Evolutionary conservation across 495 filamentous ascomycete genomes (phyloP).

Genomic region (Aspergillus haitiensis): DNA sequence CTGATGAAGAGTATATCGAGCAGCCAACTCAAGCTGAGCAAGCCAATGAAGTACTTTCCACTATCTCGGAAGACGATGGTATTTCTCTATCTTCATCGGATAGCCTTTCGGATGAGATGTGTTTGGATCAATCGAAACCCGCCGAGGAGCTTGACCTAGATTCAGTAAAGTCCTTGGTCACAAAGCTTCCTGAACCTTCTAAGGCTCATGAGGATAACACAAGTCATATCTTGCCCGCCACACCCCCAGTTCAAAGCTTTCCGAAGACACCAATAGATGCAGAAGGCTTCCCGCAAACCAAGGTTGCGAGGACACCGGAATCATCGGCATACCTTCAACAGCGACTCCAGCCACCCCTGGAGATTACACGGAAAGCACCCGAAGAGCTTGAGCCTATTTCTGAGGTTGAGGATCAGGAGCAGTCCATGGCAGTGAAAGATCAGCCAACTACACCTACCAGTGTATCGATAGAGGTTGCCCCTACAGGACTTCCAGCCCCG

Average conservation of each 20-base stretch:
- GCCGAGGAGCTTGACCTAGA: neutral
- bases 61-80: neutral
- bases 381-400: constrained; percentile 8
- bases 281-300: neutral
- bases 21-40: neutral
- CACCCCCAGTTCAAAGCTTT: neutral
- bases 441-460: neutral
- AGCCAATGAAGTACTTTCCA: neutral
- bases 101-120: neutral
- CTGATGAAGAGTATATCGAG: neutral
- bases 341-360: neutral
- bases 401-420: neutral
- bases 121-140: neutral
- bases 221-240: neutral
- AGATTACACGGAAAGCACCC: too few relatives aligned
- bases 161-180: neutral
- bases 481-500: neutral
- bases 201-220: neutral
- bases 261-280: neutral
- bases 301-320: neutral
- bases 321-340: neutral
- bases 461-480: neutral
- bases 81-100: neutral
- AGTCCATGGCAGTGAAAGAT: neutral
- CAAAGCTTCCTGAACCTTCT: neutral